Evolutionary conservation across 106 monocot genomes (phyloP), one percentile per base, ranked within the genome.

Genomic region (Acorus calamus): DNA sequence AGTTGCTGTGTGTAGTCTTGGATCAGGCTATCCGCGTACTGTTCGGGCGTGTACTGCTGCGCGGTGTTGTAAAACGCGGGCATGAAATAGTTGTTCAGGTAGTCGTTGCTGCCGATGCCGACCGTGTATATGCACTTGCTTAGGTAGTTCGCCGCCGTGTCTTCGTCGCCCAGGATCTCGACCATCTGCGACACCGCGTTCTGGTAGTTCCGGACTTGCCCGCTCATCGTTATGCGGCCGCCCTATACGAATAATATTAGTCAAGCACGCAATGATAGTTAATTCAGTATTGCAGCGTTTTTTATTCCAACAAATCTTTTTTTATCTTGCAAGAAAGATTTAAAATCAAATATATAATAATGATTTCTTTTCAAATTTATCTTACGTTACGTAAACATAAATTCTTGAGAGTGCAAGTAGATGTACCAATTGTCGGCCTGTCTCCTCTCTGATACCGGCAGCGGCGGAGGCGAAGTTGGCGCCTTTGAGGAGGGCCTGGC

Each of bases 21-120:
- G 71, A 77, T 52, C 54, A 98, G 87, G 47, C 64, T 79, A 42
- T 83, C 77, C 42, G 91, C 96, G 59, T 76, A 98, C 41, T 84
- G 80, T 28, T 81, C 75, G 2, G 91, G 80, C 6, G 75, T 81
- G 83, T 81, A 98, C 9, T 79, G 80, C 6, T 59, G 65, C 61
- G 87, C 75, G 56, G 85, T 74, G 10, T 74, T 45, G 81, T 98
- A 91, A 7, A 78, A 2, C 2, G 71, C 50, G 2, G 96, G 90
- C 91, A 98, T 91, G 83, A 98, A 98, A 75, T 98, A 98, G 79
- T 98, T 98, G 80, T 98, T 98, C 59, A 98, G 81, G 69, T 98
- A 98, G 67, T 98, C 96, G 53, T 98, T 98, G 91, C 85, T 98
- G 56, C 96, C 96, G 80, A 98, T 80, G 0, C 96, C 96, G 6